phyloP scores from a whole-genome alignment of 306 rosid genomes.

The Crotalaria pallida region DNA sequence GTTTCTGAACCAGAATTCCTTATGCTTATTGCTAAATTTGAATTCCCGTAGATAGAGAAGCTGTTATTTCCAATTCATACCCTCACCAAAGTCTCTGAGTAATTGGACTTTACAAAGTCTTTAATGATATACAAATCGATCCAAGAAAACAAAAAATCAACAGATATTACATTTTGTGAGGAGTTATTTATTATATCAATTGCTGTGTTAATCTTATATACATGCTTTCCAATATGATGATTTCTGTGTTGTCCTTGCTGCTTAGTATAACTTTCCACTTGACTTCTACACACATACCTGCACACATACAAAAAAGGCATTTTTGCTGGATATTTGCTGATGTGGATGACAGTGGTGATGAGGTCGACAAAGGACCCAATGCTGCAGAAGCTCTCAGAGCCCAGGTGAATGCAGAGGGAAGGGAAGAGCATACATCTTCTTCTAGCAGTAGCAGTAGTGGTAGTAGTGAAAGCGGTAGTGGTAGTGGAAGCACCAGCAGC shows the following conservation, averaged over 20 bases:
- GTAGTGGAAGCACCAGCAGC: slow-evolving; percentile 62
- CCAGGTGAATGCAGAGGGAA: slow-evolving; percentile 73
- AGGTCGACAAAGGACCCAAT: slow-evolving; percentile 78
- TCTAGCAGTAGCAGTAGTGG: slow-evolving; percentile 80
- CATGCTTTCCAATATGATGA: slow-evolving; percentile 5
- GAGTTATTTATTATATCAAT: not conserved
- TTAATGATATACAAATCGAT: no score
- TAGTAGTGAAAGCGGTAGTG: slow-evolving; percentile 49
- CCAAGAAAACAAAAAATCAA: not conserved
- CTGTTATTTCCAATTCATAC: no score
- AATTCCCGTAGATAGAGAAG: no score
- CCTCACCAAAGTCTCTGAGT: no score
- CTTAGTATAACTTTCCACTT: not conserved
- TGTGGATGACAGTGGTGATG: slow-evolving; percentile 85
- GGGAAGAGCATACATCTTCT: slow-evolving; percentile 51
- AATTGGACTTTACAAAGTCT: no score
- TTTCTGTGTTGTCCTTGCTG: not conserved
- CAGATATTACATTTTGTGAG: not conserved
- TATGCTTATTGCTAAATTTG: no score
- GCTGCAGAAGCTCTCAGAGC: slow-evolving; percentile 83
- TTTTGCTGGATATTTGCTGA: slow-evolving; percentile 35
- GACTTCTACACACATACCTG: not conserved
- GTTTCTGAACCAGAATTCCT: no score
- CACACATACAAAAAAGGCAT: not conserved
- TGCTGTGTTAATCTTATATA: not conserved